These are phyloP conservation scores for Termitomyces sp. DNA, from an alignment of 768 basidiomycete genomes.

Conservation along the genomic window DNA sequence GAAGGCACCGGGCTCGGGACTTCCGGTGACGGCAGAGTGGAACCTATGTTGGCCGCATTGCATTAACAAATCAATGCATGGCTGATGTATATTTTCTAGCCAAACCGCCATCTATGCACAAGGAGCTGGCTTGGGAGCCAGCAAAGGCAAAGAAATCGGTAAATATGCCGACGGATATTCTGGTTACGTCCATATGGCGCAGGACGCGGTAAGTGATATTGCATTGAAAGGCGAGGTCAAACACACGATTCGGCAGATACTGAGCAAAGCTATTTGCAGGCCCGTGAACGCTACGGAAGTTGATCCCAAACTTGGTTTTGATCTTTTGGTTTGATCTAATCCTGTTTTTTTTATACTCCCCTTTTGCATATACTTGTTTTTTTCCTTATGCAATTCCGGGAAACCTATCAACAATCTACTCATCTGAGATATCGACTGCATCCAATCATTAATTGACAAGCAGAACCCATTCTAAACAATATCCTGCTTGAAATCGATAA, in stretches of 20 bases:
- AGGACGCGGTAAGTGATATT: conserved; percentile 52
- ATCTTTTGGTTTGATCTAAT: conserved; percentile 1
- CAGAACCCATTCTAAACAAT: background rate
- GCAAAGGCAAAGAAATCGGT: conserved; percentile 79
- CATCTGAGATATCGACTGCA: background rate
- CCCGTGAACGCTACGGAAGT: conserved; percentile 34
- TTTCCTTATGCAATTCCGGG: background rate
- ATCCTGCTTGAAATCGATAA: background rate
- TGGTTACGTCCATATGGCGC: conserved; percentile 68
- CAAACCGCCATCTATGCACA: conserved; percentile 82
- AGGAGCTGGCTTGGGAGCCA: conserved; percentile 89
- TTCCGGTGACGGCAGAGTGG: conserved; percentile 77
- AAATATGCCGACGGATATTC: conserved; percentile 64
- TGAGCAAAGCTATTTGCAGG: conserved; percentile 20
- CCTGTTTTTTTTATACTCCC: conserved; percentile 1
- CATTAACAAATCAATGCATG: background rate
- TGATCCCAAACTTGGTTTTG: conserved; percentile 8
- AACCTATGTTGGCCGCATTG: conserved; percentile 64
- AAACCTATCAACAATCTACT: background rate
- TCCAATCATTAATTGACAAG: background rate
- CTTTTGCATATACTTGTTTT: conserved; percentile 8
- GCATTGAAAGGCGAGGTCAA: conserved; percentile 5
- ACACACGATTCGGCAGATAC: conserved; percentile 7
- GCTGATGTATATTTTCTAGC: conserved; percentile 28
- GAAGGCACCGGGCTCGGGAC: conserved; percentile 85